Evolutionary conservation across 352 stramenopile species (phyloP), one percentile per base, ranked within the genome.

Genomic region (Phytopythium mirpurense): DNA sequence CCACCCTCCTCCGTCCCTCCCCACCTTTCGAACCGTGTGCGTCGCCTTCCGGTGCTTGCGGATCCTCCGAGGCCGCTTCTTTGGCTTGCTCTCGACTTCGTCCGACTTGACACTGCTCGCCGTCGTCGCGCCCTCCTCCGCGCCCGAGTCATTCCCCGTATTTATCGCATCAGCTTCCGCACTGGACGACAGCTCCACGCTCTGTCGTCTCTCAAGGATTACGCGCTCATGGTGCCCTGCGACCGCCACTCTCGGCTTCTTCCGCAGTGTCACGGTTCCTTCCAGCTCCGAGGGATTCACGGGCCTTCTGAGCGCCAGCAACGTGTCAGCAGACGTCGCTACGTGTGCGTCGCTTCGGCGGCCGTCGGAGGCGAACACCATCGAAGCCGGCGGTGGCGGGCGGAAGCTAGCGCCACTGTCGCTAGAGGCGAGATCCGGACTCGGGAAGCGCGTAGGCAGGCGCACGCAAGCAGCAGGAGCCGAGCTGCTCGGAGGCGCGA

Each of bases 1-100:
- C n/a, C n/a, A n/a, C n/a, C n/a, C n/a, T n/a, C n/a, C n/a, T n/a
- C n/a, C n/a, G n/a, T n/a, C n/a, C n/a, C n/a, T 56, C n/a, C 43
- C 47, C 53, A 72, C 64, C 56, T 72, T 72, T 24, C 65, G 57
- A 27, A 72, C 61, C 6, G 65, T 64, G 27, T 72, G 65, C 32
- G 65, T 70, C 15, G 61, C 65, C 42, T 72, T 72, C 21, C 65
- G 65, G 5, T 70, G 61, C 8, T 18, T 27, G 38, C 38, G 38
- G 5, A 52, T 35, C 10, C 52, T 19, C 32, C 37, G 46, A 2
- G 61, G 58, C 36, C 61, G 60, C 49, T 63, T 68, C 43, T 42
- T 66, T 12, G 36, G 40, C 36, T 59, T 63, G 5, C n/a, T 32
- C 2, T 5, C 24, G 14, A 18, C 9, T 21, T 43, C 46, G 19